Conservation (phyloP, 2,329 filamentous ascomycete species). For the Aspergillus vadensis region DNA sequence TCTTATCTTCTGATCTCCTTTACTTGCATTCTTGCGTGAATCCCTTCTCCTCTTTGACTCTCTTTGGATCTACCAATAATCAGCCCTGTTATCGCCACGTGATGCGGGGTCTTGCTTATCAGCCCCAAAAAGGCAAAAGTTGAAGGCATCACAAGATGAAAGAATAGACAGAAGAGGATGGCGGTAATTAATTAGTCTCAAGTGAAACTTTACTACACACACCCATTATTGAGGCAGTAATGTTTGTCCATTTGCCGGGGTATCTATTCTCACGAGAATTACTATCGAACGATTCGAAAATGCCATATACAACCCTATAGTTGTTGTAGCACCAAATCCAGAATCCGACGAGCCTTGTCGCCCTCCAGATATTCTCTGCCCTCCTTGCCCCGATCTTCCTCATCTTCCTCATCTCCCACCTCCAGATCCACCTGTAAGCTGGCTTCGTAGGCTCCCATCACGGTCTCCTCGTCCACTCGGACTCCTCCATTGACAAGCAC, state of each 20-base stretch:
- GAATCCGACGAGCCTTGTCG: conserved; percentile 40
- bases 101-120: conserved; percentile 26
- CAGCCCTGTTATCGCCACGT: conserved; percentile 20
- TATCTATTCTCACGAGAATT: conserved; percentile 10
- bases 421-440: conserved; percentile 68
- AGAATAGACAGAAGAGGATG: too few relatives aligned
- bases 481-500: conserved; percentile 80
- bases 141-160: conserved; percentile 2
- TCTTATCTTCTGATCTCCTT: background rate
- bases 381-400: conserved; percentile 38
- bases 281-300: conserved; percentile 17
- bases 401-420: conserved; percentile 42
- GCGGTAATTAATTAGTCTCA: too few relatives aligned
- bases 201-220: background rate
- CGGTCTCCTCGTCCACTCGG: conserved; percentile 86
- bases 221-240: background rate
- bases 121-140: background rate
- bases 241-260: conserved; percentile 1
- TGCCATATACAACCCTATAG: conserved; percentile 6
- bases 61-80: conserved; percentile 11
- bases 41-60: too few relatives aligned
- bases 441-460: conserved; percentile 78
- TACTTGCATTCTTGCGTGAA: too few relatives aligned
- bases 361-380: conserved; percentile 48
- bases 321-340: conserved; percentile 33